Conservation (phyloP, 2,329 filamentous ascomycete species). For the Cladophialophora exuberans region DNA sequence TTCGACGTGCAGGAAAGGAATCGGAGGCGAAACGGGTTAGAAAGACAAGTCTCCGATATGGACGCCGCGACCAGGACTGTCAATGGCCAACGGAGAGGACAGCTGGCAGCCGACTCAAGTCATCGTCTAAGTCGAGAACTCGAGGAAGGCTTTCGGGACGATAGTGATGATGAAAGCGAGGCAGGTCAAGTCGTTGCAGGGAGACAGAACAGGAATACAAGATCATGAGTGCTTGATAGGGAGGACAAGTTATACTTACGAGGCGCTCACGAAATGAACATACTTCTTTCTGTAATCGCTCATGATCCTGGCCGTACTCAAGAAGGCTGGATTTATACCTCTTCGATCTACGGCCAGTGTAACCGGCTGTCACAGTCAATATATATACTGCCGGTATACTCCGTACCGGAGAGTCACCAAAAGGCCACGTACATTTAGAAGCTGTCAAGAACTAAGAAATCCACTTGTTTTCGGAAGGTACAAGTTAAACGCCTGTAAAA, state of each 20-base stretch:
- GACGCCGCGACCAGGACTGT: conserved; percentile 32
- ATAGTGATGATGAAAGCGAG: conserved; percentile 64
- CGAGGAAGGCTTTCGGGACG: conserved; percentile 74
- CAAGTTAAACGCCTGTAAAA: background rate
- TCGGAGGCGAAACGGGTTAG: conserved; percentile 43
- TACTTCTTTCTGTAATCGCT: too few relatives aligned
- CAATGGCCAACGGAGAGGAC: conserved; percentile 4
- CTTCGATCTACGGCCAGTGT: too few relatives aligned
- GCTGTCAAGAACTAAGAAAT: too few relatives aligned
- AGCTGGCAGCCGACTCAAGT: conserved; percentile 44
- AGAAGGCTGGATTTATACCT: too few relatives aligned
- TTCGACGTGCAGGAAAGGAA: conserved; percentile 55
- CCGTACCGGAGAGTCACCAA: too few relatives aligned
- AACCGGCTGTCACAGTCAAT: too few relatives aligned
- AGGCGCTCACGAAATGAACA: too few relatives aligned
- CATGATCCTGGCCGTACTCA: too few relatives aligned
- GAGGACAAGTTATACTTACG: background rate
- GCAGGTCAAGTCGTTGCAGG: conserved; percentile 31
- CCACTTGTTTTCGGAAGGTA: too few relatives aligned
- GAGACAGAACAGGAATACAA: background rate
- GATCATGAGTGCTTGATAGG: background rate
- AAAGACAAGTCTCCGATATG: conserved; percentile 38
- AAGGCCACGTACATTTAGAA: too few relatives aligned
- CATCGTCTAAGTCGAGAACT: conserved; percentile 76
- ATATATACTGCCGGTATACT: too few relatives aligned